A percentile compares a stretch with the other conserved stretches of the same genome.
Evolutionary conservation across 106 monocot species (phyloP).

Genomic region (Triglochin maritima): DNA sequence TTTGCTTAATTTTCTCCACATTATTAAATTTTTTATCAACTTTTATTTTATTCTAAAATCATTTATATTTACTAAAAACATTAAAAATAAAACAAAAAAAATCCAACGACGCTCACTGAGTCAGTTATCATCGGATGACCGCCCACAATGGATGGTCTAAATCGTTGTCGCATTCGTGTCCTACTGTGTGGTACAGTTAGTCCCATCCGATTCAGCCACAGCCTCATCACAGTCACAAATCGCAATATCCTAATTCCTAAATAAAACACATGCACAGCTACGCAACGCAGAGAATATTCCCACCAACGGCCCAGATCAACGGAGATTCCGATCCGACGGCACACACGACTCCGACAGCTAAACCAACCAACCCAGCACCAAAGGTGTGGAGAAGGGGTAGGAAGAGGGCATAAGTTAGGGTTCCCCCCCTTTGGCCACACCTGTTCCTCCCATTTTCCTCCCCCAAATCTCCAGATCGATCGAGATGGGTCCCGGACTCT

Average conservation of each 20-base stretch:
- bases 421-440: neutral
- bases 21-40: no score
- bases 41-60: no score
- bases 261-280: no score
- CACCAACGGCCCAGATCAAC: neutral
- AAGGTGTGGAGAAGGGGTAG: neutral
- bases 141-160: no score
- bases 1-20: no score
- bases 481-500: slow-evolving; percentile 28
- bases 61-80: no score
- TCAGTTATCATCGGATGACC: no score
- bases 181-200: neutral
- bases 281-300: no score
- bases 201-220: neutral
- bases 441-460: neutral
- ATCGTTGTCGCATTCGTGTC: no score
- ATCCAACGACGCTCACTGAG: no score
- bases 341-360: neutral
- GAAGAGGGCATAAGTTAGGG: slow-evolving; percentile 3
- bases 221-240: neutral
- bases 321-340: neutral
- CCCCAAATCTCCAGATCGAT: no score
- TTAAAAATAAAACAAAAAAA: no score
- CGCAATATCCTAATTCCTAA: neutral
- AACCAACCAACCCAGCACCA: neutral